Base-by-base conservation (phyloP, 768 basidiomycete species). In the Sporobolomyces pararoseus region DNA sequence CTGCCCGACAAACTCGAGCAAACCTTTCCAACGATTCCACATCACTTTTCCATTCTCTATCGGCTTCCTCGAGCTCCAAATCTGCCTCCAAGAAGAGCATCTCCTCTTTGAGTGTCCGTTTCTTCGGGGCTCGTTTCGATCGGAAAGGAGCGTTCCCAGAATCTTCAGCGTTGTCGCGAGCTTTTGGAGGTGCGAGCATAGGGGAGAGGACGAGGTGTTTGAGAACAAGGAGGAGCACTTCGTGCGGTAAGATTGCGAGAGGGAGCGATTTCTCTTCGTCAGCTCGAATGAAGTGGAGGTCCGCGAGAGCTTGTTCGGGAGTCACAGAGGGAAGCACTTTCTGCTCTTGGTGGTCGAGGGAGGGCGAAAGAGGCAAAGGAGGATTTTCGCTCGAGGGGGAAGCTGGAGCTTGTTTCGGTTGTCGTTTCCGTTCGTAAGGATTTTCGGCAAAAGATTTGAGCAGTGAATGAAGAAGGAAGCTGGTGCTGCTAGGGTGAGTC, bases 201-300 rank as follows among this genome's bases (percentile, higher is more conserved):
- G 57, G 31, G 19, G 72, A 66, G 42, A 73, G 63, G 31, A 59
- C 34, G 50, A 76, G 59, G 59, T 68, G 54, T 4, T 52, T 51
- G 0, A 75, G 50, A 59, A 77, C 65, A 46, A 73, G 71, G 35
- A 74, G 37, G 37, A 77, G 73, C 2, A 77, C 59, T 29, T 77
- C 76, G 39, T 57, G 73, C 1, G 75, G 75, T 12, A 77, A 61
- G 27, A 27, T 59, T 0, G 60, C 50, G 49, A 77, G 61, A 12
- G 57, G 65, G 13, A 73, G 54, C 0, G 69, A 66, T 37, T 61
- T 47, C 4, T 66, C 63, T 16, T 67, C 67, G 50, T 71, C 65
- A 23, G 57, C 63, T 1, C 66, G 72, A 47, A 68, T 51, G 57
- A 76, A 75, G 31, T 57, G 39, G n/a, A 73, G 63, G 1, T 57